Evolutionary conservation across 495 filamentous ascomycete species (phyloP), one percentile per base, ranked within the genome.

Genomic region (Penicillium cosmopolitanum): DNA sequence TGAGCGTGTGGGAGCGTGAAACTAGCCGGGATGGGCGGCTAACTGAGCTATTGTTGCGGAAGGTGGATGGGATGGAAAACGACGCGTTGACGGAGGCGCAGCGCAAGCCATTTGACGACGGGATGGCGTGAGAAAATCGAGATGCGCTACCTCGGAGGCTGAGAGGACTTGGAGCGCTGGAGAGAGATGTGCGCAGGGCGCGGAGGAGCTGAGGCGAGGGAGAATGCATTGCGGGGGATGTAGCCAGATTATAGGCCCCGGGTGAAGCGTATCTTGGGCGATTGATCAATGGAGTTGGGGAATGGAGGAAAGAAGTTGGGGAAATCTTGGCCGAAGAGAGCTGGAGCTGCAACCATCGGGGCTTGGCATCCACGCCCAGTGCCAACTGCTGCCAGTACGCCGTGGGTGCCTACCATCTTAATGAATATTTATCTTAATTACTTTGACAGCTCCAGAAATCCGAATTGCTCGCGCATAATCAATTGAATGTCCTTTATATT

Each of bases 201-300:
- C 77, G 75, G 23, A 80, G 68, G 28, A 80, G 73, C 53, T 79
- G 77, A n/a, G 71, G 64, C 0, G 77, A 79, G 60, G 77, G 77
- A 10, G 74, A 62, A 40, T 76, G 72, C 77, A 80, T 80, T 35
- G 23, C 36, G 43, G 13, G 16, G 11, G 8, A 31, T 0, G 28
- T 31, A 31, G 28, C 28, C 6, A 31, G 16, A 0, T 13, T 51
- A 21, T n/a, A 4, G 36, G 23, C 0, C 1, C 23, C 23, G 23
- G 23, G 15, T 40, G 11, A 40, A 13, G 36, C 9, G 15, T 11
- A 33, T 40, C 4, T 42, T 51, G 43, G 23, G 53, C 28, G 31
- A 18, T 68, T 35, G 19, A 23, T 31, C 8, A 31, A 18, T 60
- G 50, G n/a, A 36, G 44, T 36, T 50, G 31, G 34, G 40, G 46